A percentile compares a stretch with the other conserved stretches of the same genome.
These are phyloP conservation scores for Ascomycota sp. DNA, from an alignment of 2,329 filamentous ascomycete genomes.

Conservation along the genomic window DNA sequence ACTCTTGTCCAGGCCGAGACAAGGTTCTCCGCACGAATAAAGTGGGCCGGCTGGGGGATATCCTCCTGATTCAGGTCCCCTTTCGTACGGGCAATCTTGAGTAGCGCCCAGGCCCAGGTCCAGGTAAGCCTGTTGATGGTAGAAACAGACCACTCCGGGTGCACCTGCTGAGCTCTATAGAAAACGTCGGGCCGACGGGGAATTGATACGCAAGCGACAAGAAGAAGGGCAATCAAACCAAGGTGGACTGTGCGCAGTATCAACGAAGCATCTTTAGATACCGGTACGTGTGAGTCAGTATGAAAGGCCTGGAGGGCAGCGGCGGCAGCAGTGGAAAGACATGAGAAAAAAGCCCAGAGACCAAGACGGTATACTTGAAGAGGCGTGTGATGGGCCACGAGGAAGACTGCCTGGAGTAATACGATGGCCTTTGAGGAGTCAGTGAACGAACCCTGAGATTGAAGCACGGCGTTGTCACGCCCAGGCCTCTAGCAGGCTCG, in stretches of 20 bases:
- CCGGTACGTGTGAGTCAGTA: slow-evolving; percentile 10
- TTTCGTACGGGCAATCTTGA: slow-evolving; percentile 31
- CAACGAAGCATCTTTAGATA: slow-evolving; percentile 18
- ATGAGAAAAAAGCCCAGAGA: slow-evolving; percentile 25
- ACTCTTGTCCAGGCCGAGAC: slow-evolving; percentile 26
- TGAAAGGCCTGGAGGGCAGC: slow-evolving; percentile 22
- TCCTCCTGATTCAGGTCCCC: slow-evolving; percentile 38
- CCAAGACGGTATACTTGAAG: slow-evolving; percentile 31
- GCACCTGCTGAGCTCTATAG: slow-evolving; percentile 33
- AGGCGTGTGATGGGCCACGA: slow-evolving; percentile 26
- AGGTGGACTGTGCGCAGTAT: slow-evolving; percentile 21
- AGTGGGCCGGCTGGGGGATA: slow-evolving; percentile 36
- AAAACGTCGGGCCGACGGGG: slow-evolving; percentile 48
- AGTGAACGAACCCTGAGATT: background rate
- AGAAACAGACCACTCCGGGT: slow-evolving; percentile 37
- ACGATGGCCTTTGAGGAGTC: slow-evolving; percentile 21
- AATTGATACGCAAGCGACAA: slow-evolving; percentile 28
- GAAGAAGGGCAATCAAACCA: slow-evolving; percentile 21
- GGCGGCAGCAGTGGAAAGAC: slow-evolving; percentile 19
- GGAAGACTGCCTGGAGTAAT: slow-evolving; percentile 25
- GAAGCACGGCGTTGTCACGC: background rate
- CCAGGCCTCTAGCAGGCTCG: background rate
- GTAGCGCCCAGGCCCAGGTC: slow-evolving; percentile 34
- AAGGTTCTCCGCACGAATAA: slow-evolving; percentile 26
- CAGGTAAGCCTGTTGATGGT: slow-evolving; percentile 41